Conservation (phyloP, 768 basidiomycete genomes). For the Xanthoconium purpureum region DNA sequence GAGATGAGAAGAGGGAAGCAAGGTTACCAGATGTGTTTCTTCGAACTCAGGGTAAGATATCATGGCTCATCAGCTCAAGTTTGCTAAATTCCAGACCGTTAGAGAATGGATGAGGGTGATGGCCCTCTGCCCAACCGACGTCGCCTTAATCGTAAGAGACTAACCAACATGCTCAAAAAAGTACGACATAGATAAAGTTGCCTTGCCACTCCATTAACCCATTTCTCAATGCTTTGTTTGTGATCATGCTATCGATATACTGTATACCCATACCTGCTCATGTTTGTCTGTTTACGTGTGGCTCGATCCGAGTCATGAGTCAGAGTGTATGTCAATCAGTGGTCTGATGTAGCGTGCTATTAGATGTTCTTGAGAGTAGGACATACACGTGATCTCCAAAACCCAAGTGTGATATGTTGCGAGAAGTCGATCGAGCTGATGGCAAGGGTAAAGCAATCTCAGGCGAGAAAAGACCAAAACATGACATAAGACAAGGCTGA, state of each 20-base stretch:
- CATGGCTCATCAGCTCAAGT: background rate
- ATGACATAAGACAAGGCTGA: conserved; percentile 15
- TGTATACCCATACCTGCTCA: background rate
- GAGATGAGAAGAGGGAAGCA: conserved; percentile 14
- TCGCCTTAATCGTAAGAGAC: conserved; percentile 7
- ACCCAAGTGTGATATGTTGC: background rate
- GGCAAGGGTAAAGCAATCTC: conserved; percentile 8
- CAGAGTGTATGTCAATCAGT: conserved; percentile 18
- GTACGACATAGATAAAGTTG: background rate
- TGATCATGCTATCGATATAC: conserved; percentile 10
- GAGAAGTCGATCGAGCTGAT: background rate
- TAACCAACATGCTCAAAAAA: conserved; percentile 13
- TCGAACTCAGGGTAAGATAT: conserved; percentile 24
- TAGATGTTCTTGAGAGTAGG: conserved; percentile 6
- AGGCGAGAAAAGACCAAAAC: conserved; percentile 15
- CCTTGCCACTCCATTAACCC: background rate
- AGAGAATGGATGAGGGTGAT: conserved; percentile 29
- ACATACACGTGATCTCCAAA: conserved; percentile 8
- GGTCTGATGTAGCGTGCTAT: conserved; percentile 10
- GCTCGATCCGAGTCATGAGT: conserved; percentile 5
- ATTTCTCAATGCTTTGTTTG: background rate
- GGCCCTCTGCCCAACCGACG: conserved; percentile 20
- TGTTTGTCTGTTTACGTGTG: background rate
- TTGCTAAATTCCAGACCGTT: background rate
- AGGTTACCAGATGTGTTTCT: conserved; percentile 29